Conservation (phyloP, 2,329 filamentous ascomycete species). For the Metarhizium guizhouense region DNA sequence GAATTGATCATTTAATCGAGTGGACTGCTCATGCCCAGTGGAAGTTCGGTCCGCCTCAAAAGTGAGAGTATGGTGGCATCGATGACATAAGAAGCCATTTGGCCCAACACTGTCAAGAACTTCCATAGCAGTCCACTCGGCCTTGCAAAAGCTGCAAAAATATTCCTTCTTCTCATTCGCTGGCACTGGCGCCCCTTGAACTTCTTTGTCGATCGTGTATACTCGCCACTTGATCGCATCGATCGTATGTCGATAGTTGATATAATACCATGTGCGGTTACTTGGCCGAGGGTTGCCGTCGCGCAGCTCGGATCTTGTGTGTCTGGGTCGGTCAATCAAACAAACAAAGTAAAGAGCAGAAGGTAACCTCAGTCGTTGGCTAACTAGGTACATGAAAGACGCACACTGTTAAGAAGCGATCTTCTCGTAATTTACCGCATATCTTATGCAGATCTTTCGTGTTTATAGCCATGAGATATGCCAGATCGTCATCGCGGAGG, state of each 20-base stretch:
- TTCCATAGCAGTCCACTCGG: slow-evolving; percentile 84
- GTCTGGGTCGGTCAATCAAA: slow-evolving; percentile 44
- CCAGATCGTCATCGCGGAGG: slow-evolving; percentile 81
- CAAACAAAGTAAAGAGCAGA: not conserved
- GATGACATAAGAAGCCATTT: slow-evolving; percentile 72
- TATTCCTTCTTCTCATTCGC: slow-evolving; percentile 87
- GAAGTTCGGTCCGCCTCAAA: slow-evolving; percentile 59
- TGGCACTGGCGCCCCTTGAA: slow-evolving; percentile 74
- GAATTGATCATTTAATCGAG: slow-evolving; percentile 69
- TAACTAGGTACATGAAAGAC: not conserved
- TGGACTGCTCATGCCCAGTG: slow-evolving; percentile 64
- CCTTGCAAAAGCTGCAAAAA: slow-evolving; percentile 69
- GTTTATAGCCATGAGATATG: slow-evolving; percentile 79
- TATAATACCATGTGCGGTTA: slow-evolving; percentile 91
- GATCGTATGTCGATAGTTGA: slow-evolving; percentile 88
- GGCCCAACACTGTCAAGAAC: slow-evolving; percentile 68
- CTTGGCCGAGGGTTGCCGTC: slow-evolving; percentile 75
- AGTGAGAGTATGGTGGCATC: slow-evolving; percentile 58
- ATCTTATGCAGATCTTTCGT: slow-evolving; percentile 87
- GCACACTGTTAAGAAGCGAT: slow-evolving; percentile 76
- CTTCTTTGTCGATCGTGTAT: slow-evolving; percentile 77
- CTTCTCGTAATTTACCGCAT: slow-evolving; percentile 75
- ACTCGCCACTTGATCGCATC: slow-evolving; percentile 95
- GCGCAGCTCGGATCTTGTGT: slow-evolving; percentile 58
- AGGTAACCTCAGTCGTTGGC: not conserved